These are phyloP conservation scores for Apostasia ramifera DNA, from an alignment of 106 monocot genomes.

Conservation along the genomic window DNA sequence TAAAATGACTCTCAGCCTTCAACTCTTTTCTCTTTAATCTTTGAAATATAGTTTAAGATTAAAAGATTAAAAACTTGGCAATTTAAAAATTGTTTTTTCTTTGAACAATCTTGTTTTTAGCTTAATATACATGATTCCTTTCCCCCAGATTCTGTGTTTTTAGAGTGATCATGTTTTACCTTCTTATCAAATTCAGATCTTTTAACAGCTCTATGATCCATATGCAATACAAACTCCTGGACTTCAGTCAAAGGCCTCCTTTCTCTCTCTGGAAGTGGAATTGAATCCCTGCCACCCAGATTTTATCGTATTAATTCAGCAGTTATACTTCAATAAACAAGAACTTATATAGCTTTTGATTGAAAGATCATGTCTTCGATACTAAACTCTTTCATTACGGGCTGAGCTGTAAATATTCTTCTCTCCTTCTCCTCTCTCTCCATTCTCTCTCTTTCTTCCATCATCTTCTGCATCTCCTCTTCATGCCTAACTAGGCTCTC, in stretches of 20 bases:
- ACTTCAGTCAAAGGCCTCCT: constrained; percentile 88
- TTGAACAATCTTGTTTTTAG: no score
- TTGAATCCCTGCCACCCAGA: constrained; percentile 49
- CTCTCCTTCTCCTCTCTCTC: constrained; percentile 65
- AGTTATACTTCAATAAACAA: no score
- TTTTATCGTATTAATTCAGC: no score
- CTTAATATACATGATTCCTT: no score
- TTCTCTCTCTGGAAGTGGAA: constrained; percentile 71
- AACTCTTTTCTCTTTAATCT: no score
- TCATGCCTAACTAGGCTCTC: constrained; percentile 83
- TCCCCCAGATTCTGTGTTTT: no score
- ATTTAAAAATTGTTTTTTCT: no score
- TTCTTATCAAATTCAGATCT: constrained; percentile 89
- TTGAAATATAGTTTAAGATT: no score
- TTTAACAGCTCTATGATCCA: constrained; percentile 67
- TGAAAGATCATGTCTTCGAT: background rate
- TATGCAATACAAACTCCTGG: constrained; percentile 67
- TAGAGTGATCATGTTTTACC: constrained; percentile 18
- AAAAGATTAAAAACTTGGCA: no score
- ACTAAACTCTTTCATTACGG: constrained; percentile 44
- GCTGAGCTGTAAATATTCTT: constrained; percentile 73
- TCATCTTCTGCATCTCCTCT: constrained; percentile 50
- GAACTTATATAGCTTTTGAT: no score
- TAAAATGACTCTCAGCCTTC: no score
- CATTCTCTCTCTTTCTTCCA: constrained; percentile 53